phyloP scores from a whole-genome alignment of 2,329 filamentous ascomycete species.

The Ramularia endophylla region DNA sequence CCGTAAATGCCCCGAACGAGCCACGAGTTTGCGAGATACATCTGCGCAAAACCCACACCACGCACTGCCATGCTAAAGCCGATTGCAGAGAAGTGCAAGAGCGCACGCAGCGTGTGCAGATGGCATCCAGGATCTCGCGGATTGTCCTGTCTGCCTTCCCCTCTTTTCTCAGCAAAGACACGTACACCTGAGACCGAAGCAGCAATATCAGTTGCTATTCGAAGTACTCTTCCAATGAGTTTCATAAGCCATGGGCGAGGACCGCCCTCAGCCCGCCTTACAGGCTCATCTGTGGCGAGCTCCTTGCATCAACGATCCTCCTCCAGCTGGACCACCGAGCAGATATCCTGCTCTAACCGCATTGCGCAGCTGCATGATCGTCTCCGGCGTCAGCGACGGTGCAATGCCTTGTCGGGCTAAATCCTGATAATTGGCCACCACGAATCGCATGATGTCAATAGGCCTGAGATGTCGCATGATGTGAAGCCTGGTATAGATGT shows the following conservation, averaged over 20 bases:
- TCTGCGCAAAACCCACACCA: too few relatives aligned
- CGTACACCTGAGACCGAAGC: neutral
- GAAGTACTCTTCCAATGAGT: neutral
- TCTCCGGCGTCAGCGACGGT: conserved; percentile 25
- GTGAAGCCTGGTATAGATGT: conserved; percentile 29
- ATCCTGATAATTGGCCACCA: conserved; percentile 33
- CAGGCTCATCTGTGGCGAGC: neutral
- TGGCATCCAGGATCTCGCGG: too few relatives aligned
- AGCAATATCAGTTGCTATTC: neutral
- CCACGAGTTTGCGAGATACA: too few relatives aligned
- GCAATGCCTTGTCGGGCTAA: conserved; percentile 31
- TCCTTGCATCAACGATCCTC: neutral
- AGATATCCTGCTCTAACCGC: conserved; percentile 15
- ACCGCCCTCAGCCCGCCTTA: neutral
- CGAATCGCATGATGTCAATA: conserved; percentile 34
- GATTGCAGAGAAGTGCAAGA: too few relatives aligned
- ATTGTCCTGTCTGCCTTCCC: neutral
- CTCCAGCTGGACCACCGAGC: neutral
- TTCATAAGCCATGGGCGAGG: neutral
- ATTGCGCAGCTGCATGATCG: conserved; percentile 20
- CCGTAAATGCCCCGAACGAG: too few relatives aligned
- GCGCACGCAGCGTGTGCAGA: too few relatives aligned
- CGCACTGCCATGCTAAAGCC: too few relatives aligned
- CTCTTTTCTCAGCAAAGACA: neutral
- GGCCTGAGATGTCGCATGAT: conserved; percentile 35